Evolutionary conservation across 768 basidiomycete species (phyloP).

Genomic region (Trametes sanguinea): DNA sequence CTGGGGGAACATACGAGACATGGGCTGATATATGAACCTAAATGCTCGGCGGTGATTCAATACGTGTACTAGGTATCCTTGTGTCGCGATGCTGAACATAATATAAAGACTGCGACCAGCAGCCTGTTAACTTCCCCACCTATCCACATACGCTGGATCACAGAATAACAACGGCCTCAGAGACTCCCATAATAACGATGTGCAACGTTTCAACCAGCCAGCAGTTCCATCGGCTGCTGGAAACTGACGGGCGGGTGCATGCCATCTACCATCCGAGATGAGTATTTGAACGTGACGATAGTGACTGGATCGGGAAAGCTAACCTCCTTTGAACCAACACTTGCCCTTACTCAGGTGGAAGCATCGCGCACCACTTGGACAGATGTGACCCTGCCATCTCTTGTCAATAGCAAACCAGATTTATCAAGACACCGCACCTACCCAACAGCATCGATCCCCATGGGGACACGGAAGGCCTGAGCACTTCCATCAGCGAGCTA

Average conservation of each 20-base stretch:
- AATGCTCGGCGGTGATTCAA: too few relatives aligned
- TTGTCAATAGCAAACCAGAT: background rate
- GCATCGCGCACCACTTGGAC: slow-evolving; percentile 62
- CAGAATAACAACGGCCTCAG: too few relatives aligned
- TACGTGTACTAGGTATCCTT: too few relatives aligned
- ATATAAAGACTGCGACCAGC: too few relatives aligned
- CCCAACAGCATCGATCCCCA: slow-evolving; percentile 76
- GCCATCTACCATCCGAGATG: slow-evolving; percentile 34
- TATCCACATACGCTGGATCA: too few relatives aligned
- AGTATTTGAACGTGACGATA: background rate
- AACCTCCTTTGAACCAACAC: slow-evolving; percentile 84
- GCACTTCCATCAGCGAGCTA: background rate
- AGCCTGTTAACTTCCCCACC: too few relatives aligned
- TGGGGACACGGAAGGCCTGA: slow-evolving; percentile 74
- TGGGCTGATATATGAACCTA: too few relatives aligned
- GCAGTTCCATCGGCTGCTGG: background rate
- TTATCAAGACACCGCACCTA: slow-evolving; percentile 4
- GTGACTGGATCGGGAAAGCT: slow-evolving; percentile 26
- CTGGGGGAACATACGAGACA: too few relatives aligned
- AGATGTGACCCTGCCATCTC: slow-evolving; percentile 57
- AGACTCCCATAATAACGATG: too few relatives aligned
- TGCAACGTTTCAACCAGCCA: background rate
- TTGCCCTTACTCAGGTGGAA: slow-evolving; percentile 75
- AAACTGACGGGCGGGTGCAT: slow-evolving; percentile 37
- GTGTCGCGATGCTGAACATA: too few relatives aligned